phyloP scores from a whole-genome alignment of 257 asterid species.

The Cruciata laevipes region DNA sequence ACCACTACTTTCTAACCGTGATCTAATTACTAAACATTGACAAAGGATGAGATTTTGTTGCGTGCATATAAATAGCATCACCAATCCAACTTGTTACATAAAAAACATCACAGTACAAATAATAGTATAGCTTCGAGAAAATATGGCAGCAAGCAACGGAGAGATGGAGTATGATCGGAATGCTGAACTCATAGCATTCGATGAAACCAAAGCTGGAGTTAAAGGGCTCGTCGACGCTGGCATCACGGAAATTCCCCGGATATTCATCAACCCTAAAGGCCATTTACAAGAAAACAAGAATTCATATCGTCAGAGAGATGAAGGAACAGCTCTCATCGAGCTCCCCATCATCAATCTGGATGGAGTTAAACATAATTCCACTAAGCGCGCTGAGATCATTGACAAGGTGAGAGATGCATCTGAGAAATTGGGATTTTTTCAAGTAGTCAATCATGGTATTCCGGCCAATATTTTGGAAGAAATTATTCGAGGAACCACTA shows the following conservation, averaged over 20 bases:
- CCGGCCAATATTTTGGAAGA: constrained; percentile 20
- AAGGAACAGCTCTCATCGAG: not conserved
- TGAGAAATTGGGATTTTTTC: constrained; percentile 9
- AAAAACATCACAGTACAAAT: too few species aligned
- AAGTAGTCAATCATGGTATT: constrained; percentile 28
- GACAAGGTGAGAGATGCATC: constrained; percentile 17
- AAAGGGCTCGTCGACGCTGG: constrained; percentile 47
- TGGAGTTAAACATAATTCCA: constrained; percentile 12
- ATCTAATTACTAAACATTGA: too few species aligned
- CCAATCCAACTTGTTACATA: too few species aligned
- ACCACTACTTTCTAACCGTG: too few species aligned
- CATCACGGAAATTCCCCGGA: constrained; percentile 26
- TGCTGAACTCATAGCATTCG: constrained; percentile 35
- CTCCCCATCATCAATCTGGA: constrained; percentile 38
- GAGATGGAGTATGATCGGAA: constrained; percentile 16
- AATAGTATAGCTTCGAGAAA: not conserved
- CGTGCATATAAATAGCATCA: too few species aligned
- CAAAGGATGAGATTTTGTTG: too few species aligned
- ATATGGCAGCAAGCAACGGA: not conserved
- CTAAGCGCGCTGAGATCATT: constrained; percentile 8
- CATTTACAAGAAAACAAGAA: not conserved
- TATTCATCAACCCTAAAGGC: constrained; percentile 28
- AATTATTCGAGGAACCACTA: constrained; percentile 33
- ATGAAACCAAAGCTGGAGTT: constrained; percentile 44
- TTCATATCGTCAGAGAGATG: not conserved